Percentiles rank a stretch among this genome's conserved stretches.
Conservation (phyloP, 148 eudicot species). For the Rhododendron ovatum region DNA sequence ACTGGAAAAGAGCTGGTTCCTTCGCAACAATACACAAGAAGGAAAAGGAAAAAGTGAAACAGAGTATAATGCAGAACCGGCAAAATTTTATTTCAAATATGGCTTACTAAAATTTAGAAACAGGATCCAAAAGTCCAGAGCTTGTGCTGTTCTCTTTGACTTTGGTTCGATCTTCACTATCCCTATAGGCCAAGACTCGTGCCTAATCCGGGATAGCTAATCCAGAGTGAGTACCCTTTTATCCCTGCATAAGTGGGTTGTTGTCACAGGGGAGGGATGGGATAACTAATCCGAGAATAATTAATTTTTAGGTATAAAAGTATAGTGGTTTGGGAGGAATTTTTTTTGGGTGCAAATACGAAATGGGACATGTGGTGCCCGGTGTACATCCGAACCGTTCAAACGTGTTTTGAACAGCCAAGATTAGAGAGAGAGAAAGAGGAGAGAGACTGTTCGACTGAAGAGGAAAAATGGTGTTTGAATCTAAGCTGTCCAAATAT, state of each 20-base stretch:
- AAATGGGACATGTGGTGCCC: too few species aligned
- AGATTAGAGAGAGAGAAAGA: too few species aligned
- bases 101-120: not conserved
- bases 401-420: too few species aligned
- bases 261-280: not conserved
- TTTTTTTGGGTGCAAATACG: too few species aligned
- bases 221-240: not conserved
- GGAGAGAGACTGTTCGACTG: too few species aligned
- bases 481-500: too few species aligned
- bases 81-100: not conserved
- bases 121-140: not conserved
- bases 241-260: not conserved
- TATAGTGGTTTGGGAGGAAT: not conserved
- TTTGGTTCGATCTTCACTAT: not conserved
- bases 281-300: not conserved
- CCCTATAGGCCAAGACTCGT: too few species aligned
- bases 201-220: not conserved
- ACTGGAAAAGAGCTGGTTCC: not conserved
- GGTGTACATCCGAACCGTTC: fast-evolving
- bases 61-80: not conserved
- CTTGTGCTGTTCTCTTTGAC: not conserved
- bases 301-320: not conserved
- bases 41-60: not conserved
- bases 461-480: too few species aligned
- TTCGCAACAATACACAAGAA: not conserved